phyloP scores from a whole-genome alignment of 2,329 filamentous ascomycete genomes.

The Cytospora leucostoma region DNA sequence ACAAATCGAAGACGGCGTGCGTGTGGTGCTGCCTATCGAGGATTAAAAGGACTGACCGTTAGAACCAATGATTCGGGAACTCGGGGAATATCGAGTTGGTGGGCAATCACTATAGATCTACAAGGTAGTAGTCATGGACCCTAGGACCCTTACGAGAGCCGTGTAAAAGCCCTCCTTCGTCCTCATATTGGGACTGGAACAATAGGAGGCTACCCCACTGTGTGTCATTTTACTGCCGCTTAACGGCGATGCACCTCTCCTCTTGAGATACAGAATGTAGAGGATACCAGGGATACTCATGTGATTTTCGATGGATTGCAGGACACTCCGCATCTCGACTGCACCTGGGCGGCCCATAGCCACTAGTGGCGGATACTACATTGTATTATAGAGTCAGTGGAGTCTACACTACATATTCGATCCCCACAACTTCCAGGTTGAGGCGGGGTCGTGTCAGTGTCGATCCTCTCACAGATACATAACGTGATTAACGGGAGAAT shows the following conservation, averaged over 20 bases:
- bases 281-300: neutral
- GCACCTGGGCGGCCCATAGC: neutral
- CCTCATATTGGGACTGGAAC: too few relatives aligned
- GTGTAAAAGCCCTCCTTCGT: too few relatives aligned
- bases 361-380: neutral
- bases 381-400: too few relatives aligned
- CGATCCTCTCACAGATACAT: neutral
- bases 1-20: constrained; percentile 20
- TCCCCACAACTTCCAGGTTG: neutral
- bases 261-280: neutral
- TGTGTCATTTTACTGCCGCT: neutral
- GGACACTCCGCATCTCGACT: neutral
- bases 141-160: too few relatives aligned
- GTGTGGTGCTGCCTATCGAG: constrained; percentile 26
- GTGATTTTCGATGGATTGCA: neutral
- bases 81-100: neutral
- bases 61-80: neutral
- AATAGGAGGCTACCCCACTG: neutral
- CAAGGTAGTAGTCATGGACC: too few relatives aligned
- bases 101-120: too few relatives aligned
- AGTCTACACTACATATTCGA: too few relatives aligned
- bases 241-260: neutral
- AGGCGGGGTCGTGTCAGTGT: neutral
- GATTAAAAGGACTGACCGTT: constrained; percentile 5
- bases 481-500: neutral